A percentile compares a stretch with the other conserved stretches of the same genome.
Conservation (phyloP, 1,284 basidiomycete species). For the Melampsora abietis-canadensis region DNA sequence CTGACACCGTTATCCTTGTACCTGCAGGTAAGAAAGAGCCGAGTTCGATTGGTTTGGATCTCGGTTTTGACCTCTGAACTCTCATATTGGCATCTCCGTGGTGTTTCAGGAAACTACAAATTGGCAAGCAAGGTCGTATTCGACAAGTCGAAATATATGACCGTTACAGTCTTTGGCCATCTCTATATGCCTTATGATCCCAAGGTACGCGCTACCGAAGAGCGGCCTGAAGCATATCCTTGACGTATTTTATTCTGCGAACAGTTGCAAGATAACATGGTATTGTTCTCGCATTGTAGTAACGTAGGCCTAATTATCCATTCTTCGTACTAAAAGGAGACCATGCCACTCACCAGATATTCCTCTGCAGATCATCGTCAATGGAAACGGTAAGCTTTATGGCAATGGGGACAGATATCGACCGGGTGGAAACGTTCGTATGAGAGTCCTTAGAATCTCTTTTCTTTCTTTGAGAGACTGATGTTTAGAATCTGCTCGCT, state of each 20-base stretch:
- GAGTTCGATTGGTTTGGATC: too few relatives aligned
- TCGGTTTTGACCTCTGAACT: too few relatives aligned
- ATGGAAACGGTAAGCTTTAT: conserved; percentile 12
- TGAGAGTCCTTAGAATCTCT: background rate
- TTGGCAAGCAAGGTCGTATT: background rate
- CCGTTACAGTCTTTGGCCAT: background rate
- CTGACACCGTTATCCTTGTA: conserved; percentile 21
- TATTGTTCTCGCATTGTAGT: conserved; percentile 2
- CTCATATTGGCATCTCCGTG: background rate
- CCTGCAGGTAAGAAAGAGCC: conserved; percentile 16
- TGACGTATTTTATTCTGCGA: background rate
- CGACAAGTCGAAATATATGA: background rate
- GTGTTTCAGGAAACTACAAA: conserved; percentile 5
- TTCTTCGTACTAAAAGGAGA: background rate
- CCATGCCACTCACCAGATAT: background rate
- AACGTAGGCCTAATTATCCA: conserved; percentile 5
- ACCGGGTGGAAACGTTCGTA: conserved; percentile 20
- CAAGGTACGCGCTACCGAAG: background rate
- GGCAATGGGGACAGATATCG: conserved; percentile 30
- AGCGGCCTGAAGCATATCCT: background rate
- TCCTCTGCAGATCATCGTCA: conserved; percentile 12
- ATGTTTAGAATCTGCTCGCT: background rate
- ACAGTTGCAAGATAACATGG: conserved; percentile 26
- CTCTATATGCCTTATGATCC: conserved; percentile 2
- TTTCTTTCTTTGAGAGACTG: background rate